Evolutionary conservation across 768 basidiomycete genomes (phyloP).

Genomic region (Naganishia friedmannii): DNA sequence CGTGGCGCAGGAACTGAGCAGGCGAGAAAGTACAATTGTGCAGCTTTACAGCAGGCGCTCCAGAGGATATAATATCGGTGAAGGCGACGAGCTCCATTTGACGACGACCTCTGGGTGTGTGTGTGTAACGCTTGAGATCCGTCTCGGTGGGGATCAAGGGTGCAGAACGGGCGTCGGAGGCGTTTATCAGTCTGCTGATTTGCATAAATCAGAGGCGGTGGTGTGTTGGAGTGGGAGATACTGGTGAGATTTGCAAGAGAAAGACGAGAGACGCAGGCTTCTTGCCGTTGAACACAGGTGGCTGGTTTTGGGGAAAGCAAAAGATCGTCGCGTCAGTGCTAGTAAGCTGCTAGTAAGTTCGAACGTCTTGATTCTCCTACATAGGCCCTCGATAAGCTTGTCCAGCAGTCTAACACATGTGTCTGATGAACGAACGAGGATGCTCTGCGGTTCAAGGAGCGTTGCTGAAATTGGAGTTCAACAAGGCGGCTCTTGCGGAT

Average conservation of each 20-base stretch:
- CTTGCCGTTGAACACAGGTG: not conserved
- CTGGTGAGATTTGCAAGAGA: not conserved
- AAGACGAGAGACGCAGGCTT: not conserved
- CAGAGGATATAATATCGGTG: too few relatives aligned
- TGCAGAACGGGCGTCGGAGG: not conserved
- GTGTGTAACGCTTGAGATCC: too few relatives aligned
- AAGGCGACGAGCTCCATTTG: too few relatives aligned
- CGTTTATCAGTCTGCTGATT: not conserved
- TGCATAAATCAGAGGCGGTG: not conserved
- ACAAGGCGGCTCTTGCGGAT: not conserved
- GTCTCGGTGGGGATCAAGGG: not conserved
- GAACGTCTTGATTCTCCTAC: not conserved
- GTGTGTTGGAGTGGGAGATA: not conserved
- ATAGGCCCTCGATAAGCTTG: not conserved
- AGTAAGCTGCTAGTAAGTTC: too few relatives aligned
- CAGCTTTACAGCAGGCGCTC: too few relatives aligned
- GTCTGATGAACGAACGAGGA: not conserved
- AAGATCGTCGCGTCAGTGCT: not conserved
- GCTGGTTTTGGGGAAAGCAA: not conserved
- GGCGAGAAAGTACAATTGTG: too few relatives aligned
- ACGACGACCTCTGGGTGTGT: too few relatives aligned
- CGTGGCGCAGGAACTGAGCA: too few relatives aligned
- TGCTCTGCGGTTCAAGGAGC: not conserved
- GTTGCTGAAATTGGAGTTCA: not conserved
- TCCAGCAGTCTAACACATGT: not conserved